Evolutionary conservation across 2,329 filamentous ascomycete species (phyloP).

Genomic region (Massarina eburnea): DNA sequence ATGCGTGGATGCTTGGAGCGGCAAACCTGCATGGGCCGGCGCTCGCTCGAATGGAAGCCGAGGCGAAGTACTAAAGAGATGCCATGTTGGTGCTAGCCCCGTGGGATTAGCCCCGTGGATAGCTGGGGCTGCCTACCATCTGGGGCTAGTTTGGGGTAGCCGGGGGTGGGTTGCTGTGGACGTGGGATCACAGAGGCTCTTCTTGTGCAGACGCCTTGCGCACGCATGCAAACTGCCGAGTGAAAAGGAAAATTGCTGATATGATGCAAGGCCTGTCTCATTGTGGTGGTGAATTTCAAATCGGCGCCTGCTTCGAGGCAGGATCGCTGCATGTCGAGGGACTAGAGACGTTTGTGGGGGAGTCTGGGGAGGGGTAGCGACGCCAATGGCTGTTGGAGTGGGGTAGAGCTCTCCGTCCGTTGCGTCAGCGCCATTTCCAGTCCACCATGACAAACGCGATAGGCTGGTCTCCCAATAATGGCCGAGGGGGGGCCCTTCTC

Average conservation of each 20-base stretch:
- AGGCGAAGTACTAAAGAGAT: constrained; percentile 17
- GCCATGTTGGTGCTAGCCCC: constrained; percentile 23
- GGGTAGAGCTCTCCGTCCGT: constrained; percentile 25
- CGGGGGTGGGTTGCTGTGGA: constrained; percentile 9
- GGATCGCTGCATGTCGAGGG: constrained; percentile 4
- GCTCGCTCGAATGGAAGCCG: constrained; percentile 43
- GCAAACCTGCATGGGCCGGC: not conserved
- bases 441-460: constrained; percentile 18
- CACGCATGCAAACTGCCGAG: no score
- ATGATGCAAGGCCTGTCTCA: not conserved
- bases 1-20: not conserved
- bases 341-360: constrained; percentile 27
- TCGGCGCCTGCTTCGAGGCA: not conserved
- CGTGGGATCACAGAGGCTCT: no score
- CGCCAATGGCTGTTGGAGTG: constrained; percentile 29
- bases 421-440: constrained; percentile 25
- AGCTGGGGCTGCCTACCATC: not conserved
- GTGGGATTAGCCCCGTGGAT: constrained; percentile 5
- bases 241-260: no score
- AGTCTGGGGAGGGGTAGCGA: constrained; percentile 41
- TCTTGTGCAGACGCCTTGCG: no score
- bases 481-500: not conserved
- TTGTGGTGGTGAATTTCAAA: not conserved
- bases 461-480: constrained; percentile 12
- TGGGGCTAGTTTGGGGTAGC: constrained; percentile 3